Percentiles rank a stretch among this genome's conserved stretches.
phyloP scores from a whole-genome alignment of 2,329 filamentous ascomycete species.

The Pseudohalonectria lignicola region DNA sequence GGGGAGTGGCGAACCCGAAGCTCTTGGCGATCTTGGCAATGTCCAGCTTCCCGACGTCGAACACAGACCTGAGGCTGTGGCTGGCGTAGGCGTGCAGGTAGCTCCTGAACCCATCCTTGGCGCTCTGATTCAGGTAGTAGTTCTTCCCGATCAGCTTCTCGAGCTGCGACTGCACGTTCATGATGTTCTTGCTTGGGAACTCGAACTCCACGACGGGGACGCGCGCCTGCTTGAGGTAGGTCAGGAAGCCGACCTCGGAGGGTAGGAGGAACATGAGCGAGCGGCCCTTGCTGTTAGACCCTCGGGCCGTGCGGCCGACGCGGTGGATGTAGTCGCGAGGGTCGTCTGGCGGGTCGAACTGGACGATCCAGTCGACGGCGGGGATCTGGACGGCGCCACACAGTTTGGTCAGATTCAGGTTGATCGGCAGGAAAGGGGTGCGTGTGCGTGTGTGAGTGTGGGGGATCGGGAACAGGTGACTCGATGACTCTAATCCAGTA shows the following conservation, averaged over 20 bases:
- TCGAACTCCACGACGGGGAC: conserved; percentile 96
- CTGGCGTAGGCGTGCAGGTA: conserved; percentile 94
- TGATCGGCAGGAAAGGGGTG: too few species aligned
- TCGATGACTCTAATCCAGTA: too few species aligned
- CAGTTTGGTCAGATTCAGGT: conserved; percentile 8
- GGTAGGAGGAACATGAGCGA: conserved; percentile 91
- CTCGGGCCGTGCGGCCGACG: conserved; percentile 87
- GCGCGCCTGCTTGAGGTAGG: conserved; percentile 79
- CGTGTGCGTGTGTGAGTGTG: too few species aligned
- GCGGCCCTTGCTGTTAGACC: conserved; percentile 70
- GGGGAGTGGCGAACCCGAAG: conserved; percentile 70
- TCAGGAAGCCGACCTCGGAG: conserved; percentile 82
- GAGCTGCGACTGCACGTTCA: conserved; percentile 81
- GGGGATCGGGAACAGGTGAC: too few species aligned
- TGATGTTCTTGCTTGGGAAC: conserved; percentile 82
- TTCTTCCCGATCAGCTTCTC: conserved; percentile 92
- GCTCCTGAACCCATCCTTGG: conserved; percentile 69
- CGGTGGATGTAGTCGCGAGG: conserved; percentile 89
- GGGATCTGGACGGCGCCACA: conserved; percentile 58
- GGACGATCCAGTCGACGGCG: conserved; percentile 90
- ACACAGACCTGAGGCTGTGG: conserved; percentile 72
- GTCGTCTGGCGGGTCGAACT: conserved; percentile 91
- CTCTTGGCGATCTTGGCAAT: conserved; percentile 75
- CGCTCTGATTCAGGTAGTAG: conserved; percentile 89
- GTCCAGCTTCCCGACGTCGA: conserved; percentile 74